phyloP scores from a whole-genome alignment of 305 asterid species.

The Euphrasia arctica region DNA sequence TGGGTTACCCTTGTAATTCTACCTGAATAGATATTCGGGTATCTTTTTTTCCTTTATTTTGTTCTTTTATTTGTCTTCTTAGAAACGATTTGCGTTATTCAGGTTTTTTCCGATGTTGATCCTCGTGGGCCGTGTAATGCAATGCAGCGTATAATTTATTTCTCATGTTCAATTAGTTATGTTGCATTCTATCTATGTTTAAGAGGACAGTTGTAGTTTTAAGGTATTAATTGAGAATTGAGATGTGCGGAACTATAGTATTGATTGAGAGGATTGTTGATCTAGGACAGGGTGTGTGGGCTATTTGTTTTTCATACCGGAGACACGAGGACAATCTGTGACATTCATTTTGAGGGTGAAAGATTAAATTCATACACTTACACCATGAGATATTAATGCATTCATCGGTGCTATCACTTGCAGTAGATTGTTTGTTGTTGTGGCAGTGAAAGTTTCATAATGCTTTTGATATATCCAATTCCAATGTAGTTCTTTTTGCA shows the following conservation, averaged over 20 bases:
- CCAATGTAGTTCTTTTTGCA: slow-evolving; percentile 12
- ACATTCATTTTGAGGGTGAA: not conserved
- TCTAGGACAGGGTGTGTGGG: not conserved
- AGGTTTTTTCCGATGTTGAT: slow-evolving; percentile 13
- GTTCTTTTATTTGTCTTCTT: not conserved
- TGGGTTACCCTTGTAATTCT: not conserved
- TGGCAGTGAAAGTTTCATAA: slow-evolving; percentile 3
- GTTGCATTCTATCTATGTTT: slow-evolving; percentile 8
- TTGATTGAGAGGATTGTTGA: slow-evolving; percentile 12
- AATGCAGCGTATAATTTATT: slow-evolving; percentile 12
- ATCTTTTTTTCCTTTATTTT: not conserved
- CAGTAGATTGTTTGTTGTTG: not conserved
- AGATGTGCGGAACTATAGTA: not conserved
- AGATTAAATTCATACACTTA: not conserved
- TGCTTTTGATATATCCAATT: slow-evolving; percentile 16
- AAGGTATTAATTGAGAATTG: not conserved
- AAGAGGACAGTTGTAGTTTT: not conserved
- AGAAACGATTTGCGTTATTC: slow-evolving; percentile 11
- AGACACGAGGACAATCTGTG: not conserved
- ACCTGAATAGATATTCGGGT: no score
- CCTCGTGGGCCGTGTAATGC: slow-evolving; percentile 19
- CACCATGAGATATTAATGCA: slow-evolving; percentile 11
- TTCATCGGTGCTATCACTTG: not conserved
- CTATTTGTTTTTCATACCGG: no score
- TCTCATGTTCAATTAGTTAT: slow-evolving; percentile 14